Base-by-base conservation (phyloP, 2,329 filamentous ascomycete species). In the Ceratocystis variospora region DNA sequence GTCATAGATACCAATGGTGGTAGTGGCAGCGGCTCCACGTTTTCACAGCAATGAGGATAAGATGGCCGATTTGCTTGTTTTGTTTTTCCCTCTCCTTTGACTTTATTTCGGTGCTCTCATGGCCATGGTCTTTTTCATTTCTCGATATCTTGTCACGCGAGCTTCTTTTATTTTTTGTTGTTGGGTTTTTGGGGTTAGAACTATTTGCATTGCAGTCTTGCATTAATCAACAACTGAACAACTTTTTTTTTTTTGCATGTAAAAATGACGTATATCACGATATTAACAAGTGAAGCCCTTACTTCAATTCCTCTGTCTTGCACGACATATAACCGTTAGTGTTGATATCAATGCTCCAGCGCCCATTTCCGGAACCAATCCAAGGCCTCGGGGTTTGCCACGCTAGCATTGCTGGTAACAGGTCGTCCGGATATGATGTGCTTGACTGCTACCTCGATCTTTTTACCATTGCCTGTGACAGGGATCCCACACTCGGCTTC, bases 391-490 rank as follows among this genome's bases (percentile, higher is more conserved):
- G 89, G 87, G 74, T 97, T 97, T 3, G 90, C 90, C n/a, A 97
- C 92, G 72, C 90, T 95, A 0, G 92, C 91, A 62, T 90, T 91
- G 0, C 90, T 94, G 79, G 91, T 92, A 70, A 96, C 85, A 64
- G 89, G 84, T 75, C 92, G 78, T 0, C 92, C 93, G 33, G 90
- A 96, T 1, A 99, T 77, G 57, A 97, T 96, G 76, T 96, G 92
- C 79, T 97, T 97, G 5, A 97, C 93, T 0, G 90, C 90, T 61
- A 95, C 91, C 75, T 99, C 93, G 68, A 99, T 90, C 76, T 97
- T 99, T 79, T 99, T 99, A 64, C 93, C 93, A 72, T 99, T 99
- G 1, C 87, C 86, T 17, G 94, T 97, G 70, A 92, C 86, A 0
- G 93, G 94, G 19, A 99, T 94, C 46, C 93, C 91, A 0, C 87